Base-by-base conservation (phyloP, 768 basidiomycete genomes). In the Amanita rubescens region DNA sequence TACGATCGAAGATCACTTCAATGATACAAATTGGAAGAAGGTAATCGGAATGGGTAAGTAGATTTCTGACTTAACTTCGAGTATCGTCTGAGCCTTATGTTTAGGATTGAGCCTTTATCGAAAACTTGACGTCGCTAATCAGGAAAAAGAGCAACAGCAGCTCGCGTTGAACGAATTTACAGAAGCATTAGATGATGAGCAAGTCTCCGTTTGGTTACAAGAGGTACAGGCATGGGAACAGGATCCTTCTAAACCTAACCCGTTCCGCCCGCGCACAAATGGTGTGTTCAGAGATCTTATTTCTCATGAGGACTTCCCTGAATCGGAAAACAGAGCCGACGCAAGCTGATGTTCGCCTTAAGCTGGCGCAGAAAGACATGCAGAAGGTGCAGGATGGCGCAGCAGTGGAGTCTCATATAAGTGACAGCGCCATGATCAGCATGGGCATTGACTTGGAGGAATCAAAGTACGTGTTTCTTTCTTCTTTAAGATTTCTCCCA, bases 121-220 rank as follows among this genome's bases (percentile, higher is more conserved):
- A 14, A 58, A 58, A 49, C 35, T 59, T 11, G 49, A 48, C 42
- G 34, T 24, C 12, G 55, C 58, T 24, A 53, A 56, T 34, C 17
- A 6, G 3, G 17, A 43, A 43, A 43, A 43, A 12, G 17, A 5
- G 3, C 8, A 4, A 2, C 41, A 43, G 20, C 12, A 43, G 8
- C 41, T 10, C 5, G 41, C 41, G 3, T 43, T 6, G 41, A 3
- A 24, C 5, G 8, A 43, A 12, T 12, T 43, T 19, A 3, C 41
- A 10, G 20, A 17, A 4, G 12, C 20, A 10, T 17, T 43, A 20
- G 41, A 43, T 24, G 8, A 6, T 3, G 8, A 43, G 12, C n/a
- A 43, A 12, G 41, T 43, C 12, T 43, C 41, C 8, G 19, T 6
- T 19, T 48, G 46, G 46, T n/a, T 32, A 48, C 6, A 3, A 27